Percentiles rank a stretch among this genome's conserved stretches.
phyloP scores from a whole-genome alignment of 441 rosid genomes.

The Theobroma grandiflorum region DNA sequence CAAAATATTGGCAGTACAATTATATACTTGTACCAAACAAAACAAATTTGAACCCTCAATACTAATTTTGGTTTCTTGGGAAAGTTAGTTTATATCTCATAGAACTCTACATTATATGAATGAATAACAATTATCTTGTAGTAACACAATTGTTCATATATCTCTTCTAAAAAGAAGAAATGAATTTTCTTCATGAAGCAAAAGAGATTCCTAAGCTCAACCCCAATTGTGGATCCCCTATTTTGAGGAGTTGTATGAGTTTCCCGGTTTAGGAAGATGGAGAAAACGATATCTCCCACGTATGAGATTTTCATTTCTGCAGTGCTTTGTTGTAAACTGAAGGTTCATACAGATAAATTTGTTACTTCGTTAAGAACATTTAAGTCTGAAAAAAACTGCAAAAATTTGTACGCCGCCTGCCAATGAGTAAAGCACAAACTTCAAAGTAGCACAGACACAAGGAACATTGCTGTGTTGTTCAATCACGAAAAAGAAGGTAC shows the following conservation, averaged over 20 bases:
- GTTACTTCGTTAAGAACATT: neutral
- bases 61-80: neutral
- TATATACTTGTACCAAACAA: neutral
- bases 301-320: conserved; percentile 6
- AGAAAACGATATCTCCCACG: neutral
- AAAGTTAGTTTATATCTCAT: neutral
- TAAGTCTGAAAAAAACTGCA: conserved; percentile 1
- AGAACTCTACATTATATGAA: neutral
- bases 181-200: neutral
- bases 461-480: conserved; percentile 28
- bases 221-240: neutral
- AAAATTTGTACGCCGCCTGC: conserved; percentile 8
- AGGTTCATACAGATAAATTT: neutral
- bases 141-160: neutral
- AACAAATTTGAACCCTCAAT: neutral
- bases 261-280: neutral
- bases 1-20: neutral
- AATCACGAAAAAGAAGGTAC: conserved; percentile 20
- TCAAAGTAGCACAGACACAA: conserved; percentile 21
- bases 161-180: neutral
- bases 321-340: neutral
- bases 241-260: neutral
- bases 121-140: neutral
- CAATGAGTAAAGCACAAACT: conserved; percentile 25
- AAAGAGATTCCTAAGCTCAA: neutral